Base-by-base conservation (phyloP, 257 asterid species). In the Mitragyna speciosa region DNA sequence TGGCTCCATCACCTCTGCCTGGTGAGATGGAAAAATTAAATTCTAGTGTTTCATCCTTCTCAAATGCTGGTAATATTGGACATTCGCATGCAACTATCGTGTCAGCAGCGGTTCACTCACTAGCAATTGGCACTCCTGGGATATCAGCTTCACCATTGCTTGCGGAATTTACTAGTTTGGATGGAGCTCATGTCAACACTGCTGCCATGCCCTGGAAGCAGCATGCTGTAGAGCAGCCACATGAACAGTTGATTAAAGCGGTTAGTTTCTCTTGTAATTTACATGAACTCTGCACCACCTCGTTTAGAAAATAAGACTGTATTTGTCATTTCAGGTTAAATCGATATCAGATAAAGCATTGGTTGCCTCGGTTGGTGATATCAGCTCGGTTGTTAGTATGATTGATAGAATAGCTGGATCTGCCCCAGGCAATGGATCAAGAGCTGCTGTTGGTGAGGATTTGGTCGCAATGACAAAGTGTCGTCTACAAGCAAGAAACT, bases 391-490 rank as follows among this genome's bases (percentile, higher is more conserved):
- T 81, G 95, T 94, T 84, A 93, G 97, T 76, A 93, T 94, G 97
- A 89, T 89, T 51, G 98, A 94, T 87, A 91, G 97, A 88, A 91
- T 94, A 63, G 97, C 98, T 49, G 98, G 98, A 83, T 93, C 98
- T 83, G 98, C 98, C 73, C 98, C 98, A 15, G 98, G 97, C 52
- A 94, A 94, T 89, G 98, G 98, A 76, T 94, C 98, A 61, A 91
- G 98, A 81, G 97, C 98, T 83, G 97, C 98, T 68, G 97, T 91
- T 14, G 97, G 98, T 59, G 98, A 94, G 86, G 98, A 94, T 91
- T 88, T 94, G 89, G 98, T 92, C 86, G 97, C 97, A 67, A 90
- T 94, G 98, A 93, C 98, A 69, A 94, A 89, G 83, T 93, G 97
- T 79, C 97, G 96, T 72, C 83, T 93, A 76, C 97, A 91, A 85